phyloP scores from a whole-genome alignment of 352 stramenopile species.

The Globisporangium orthogonon region DNA sequence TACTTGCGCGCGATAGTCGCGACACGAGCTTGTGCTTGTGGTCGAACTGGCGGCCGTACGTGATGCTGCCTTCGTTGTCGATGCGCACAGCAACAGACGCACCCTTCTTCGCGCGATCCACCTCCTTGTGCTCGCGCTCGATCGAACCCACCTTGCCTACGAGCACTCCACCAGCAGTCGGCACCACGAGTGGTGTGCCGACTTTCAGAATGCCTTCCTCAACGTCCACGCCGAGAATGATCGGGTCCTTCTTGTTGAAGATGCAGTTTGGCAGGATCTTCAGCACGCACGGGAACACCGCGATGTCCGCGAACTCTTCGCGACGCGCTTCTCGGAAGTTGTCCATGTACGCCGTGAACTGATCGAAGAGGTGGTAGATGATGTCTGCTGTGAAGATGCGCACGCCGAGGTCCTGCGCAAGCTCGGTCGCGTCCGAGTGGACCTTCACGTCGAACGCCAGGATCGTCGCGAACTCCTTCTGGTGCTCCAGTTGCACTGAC shows the following conservation, averaged over 20 bases:
- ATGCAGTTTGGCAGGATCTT: slow-evolving; percentile 98
- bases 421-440: slow-evolving; percentile 89
- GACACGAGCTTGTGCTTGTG: slow-evolving; percentile 86
- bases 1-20: slow-evolving; percentile 88
- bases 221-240: slow-evolving; percentile 98
- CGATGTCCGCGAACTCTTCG: slow-evolving; percentile 90
- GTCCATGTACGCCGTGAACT: slow-evolving; percentile 97
- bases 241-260: slow-evolving; percentile 99
- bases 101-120: slow-evolving; percentile 93
- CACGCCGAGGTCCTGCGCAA: slow-evolving; percentile 91
- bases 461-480: slow-evolving; percentile 96
- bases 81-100: slow-evolving; percentile 95
- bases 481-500: slow-evolving; percentile 98
- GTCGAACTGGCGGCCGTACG: slow-evolving; percentile 97
- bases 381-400: slow-evolving; percentile 99
- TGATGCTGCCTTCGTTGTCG: slow-evolving; percentile 93
- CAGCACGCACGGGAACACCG: slow-evolving; percentile 93
- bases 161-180: slow-evolving; percentile 64
- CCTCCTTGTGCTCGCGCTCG: slow-evolving; percentile 94
- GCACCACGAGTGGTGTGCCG: slow-evolving; percentile 94
- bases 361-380: slow-evolving; percentile 99
- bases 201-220: slow-evolving; percentile 97
- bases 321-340: slow-evolving; percentile 89
- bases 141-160: slow-evolving; percentile 96
- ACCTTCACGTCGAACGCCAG: slow-evolving; percentile 99